These are phyloP conservation scores for Acanthamoeba castellanii DNA, from an alignment of 208 protist species.

Conservation along the genomic window DNA sequence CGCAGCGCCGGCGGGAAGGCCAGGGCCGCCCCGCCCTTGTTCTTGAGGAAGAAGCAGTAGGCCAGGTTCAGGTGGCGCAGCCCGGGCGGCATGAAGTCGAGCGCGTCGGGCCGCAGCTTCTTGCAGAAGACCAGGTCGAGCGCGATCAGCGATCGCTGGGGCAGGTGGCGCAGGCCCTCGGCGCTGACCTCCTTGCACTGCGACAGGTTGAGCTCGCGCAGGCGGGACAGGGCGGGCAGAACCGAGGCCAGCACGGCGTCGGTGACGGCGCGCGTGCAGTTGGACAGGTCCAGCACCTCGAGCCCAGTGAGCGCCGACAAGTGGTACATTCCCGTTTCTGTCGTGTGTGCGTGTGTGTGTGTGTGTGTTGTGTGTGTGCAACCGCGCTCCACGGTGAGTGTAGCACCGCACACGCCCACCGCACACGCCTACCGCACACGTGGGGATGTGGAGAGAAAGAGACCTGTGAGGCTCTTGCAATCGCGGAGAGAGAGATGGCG, in stretches of 20 bases:
- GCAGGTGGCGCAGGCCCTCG: background rate
- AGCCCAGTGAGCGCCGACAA: background rate
- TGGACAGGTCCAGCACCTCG: background rate
- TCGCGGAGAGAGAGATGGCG: background rate
- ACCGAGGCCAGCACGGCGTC: background rate
- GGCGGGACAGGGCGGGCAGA: background rate
- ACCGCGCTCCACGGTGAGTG: no score
- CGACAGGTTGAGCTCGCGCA: background rate
- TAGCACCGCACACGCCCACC: no score
- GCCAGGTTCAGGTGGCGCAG: background rate
- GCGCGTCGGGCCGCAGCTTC: background rate
- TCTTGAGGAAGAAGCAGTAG: conserved; percentile 24
- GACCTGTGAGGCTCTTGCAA: background rate
- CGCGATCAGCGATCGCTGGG: background rate
- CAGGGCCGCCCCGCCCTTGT: background rate
- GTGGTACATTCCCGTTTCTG: background rate
- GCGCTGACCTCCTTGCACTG: conserved; percentile 3
- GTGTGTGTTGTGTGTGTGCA: background rate
- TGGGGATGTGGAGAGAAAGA: no score
- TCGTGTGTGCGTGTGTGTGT: background rate
- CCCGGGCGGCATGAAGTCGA: background rate
- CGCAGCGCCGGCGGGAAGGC: background rate
- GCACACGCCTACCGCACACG: no score
- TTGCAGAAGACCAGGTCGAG: conserved; percentile 18
- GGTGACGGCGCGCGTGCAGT: background rate